phyloP scores from a whole-genome alignment of 1,139 yeast species.

The Tardiomyces digboiensis region DNA sequence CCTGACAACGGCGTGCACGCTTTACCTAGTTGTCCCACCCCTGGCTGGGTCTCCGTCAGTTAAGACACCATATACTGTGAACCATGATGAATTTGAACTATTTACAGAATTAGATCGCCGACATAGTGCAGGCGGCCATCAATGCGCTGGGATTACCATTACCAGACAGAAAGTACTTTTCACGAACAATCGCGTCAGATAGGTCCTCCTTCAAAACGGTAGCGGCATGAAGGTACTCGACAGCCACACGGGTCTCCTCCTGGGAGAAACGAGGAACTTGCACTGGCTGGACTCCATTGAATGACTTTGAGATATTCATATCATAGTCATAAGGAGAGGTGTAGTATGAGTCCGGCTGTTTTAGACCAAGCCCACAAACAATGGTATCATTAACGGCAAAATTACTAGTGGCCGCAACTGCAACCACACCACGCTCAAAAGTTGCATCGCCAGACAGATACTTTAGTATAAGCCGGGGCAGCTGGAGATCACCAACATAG shows the following conservation, averaged over 20 bases:
- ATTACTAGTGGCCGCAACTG: conserved; percentile 51
- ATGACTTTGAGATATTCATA: conserved; percentile 38
- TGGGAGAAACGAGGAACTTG: conserved; percentile 42
- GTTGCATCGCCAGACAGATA: conserved; percentile 44
- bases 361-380: conserved; percentile 48
- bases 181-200: conserved; percentile 32
- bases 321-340: conserved; percentile 38
- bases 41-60: too few relatives aligned
- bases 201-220: conserved; percentile 42
- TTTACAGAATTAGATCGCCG: conserved; percentile 2
- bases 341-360: conserved; percentile 8
- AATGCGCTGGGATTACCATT: conserved; percentile 74
- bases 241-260: conserved; percentile 43
- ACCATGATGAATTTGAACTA: neutral
- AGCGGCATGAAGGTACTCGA: conserved; percentile 46
- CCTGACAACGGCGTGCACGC: too few relatives aligned
- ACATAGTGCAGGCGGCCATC: conserved; percentile 18
- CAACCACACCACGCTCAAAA: conserved; percentile 47
- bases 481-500: conserved; percentile 54
- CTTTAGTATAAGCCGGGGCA: conserved; percentile 51
- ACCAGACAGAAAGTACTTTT: conserved; percentile 57
- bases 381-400: conserved; percentile 44
- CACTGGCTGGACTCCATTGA: conserved; percentile 42
- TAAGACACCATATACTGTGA: too few relatives aligned
- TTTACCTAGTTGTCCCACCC: too few relatives aligned